These are phyloP conservation scores for Pseudozyma tsukubaensis DNA, from an alignment of 1,284 basidiomycete species.

Conservation along the genomic window DNA sequence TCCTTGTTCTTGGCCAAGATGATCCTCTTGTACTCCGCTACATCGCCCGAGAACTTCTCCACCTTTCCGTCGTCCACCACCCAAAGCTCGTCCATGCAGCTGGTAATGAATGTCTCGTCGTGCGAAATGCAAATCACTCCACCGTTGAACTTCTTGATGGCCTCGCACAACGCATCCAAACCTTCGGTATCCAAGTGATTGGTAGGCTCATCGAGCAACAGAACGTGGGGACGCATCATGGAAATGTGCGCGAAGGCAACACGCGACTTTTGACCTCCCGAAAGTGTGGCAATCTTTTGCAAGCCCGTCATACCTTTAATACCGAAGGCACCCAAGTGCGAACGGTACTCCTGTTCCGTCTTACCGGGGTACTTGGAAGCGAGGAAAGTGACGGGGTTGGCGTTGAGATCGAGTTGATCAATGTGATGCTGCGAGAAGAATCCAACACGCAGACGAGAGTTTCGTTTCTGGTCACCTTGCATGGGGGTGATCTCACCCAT, in stretches of 20 bases:
- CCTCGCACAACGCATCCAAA: conserved; percentile 92
- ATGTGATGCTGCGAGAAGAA: conserved; percentile 85
- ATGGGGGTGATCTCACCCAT: conserved; percentile 88
- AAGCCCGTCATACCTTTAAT: conserved; percentile 97
- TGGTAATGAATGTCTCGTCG: conserved; percentile 66
- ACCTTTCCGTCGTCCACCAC: conserved; percentile 89
- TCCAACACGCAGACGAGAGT: conserved; percentile 80
- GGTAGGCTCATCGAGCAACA: conserved; percentile 97
- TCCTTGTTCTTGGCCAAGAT: conserved; percentile 60
- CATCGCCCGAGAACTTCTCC: conserved; percentile 87
- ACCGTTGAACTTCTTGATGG: conserved; percentile 91
- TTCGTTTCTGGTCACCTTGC: conserved; percentile 85
- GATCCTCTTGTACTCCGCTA: conserved; percentile 87
- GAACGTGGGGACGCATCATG: conserved; percentile 89
- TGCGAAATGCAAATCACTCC: conserved; percentile 73
- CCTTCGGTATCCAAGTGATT: conserved; percentile 93
- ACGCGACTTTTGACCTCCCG: conserved; percentile 94
- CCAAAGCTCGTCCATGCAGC: conserved; percentile 63
- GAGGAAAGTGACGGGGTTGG: conserved; percentile 92
- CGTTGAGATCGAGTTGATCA: conserved; percentile 84
- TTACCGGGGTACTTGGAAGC: conserved; percentile 91
- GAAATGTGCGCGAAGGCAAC: conserved; percentile 95
- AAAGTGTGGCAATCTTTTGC: conserved; percentile 74
- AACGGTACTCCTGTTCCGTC: conserved; percentile 94
- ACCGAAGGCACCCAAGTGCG: conserved; percentile 96